Conservation (phyloP, 768 basidiomycete species). For the Nidularia pulvinata region DNA sequence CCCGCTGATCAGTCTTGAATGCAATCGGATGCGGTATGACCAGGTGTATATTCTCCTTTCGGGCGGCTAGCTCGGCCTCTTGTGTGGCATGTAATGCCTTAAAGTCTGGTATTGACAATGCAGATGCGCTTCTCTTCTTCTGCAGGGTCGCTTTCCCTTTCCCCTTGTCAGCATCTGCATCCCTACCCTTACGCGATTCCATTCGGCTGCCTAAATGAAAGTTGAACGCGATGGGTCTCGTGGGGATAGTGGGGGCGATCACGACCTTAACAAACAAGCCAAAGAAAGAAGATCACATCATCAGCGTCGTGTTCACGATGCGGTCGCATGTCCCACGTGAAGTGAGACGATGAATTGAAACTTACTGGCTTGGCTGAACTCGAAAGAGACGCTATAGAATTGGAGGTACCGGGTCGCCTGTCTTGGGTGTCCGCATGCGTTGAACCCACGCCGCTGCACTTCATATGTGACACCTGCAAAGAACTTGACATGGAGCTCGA, state of each 20-base stretch:
- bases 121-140: not conserved
- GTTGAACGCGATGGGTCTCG: slow-evolving; percentile 50
- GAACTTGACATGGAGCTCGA: not conserved
- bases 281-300: slow-evolving; percentile 2
- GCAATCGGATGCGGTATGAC: slow-evolving; percentile 43
- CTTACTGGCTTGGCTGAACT: too few relatives aligned
- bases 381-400: too few relatives aligned
- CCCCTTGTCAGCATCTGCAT: slow-evolving; percentile 20
- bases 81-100: slow-evolving; percentile 53
- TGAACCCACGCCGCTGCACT: too few relatives aligned
- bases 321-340: too few relatives aligned
- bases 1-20: slow-evolving; percentile 55
- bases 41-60: slow-evolving; percentile 46
- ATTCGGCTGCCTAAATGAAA: slow-evolving; percentile 50
- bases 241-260: slow-evolving; percentile 25
- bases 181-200: slow-evolving; percentile 40
- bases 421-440: too few relatives aligned
- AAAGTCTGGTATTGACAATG: slow-evolving; percentile 46
- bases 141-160: slow-evolving; percentile 3
- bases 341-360: too few relatives aligned
- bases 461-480: too few relatives aligned
- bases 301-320: too few relatives aligned
- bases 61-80: slow-evolving; percentile 35
- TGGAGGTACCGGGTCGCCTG: too few relatives aligned
- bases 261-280: slow-evolving; percentile 6